These are phyloP conservation scores for Emmonsiellopsis sp. DNA, from an alignment of 2,329 filamentous ascomycete genomes.

Conservation along the genomic window DNA sequence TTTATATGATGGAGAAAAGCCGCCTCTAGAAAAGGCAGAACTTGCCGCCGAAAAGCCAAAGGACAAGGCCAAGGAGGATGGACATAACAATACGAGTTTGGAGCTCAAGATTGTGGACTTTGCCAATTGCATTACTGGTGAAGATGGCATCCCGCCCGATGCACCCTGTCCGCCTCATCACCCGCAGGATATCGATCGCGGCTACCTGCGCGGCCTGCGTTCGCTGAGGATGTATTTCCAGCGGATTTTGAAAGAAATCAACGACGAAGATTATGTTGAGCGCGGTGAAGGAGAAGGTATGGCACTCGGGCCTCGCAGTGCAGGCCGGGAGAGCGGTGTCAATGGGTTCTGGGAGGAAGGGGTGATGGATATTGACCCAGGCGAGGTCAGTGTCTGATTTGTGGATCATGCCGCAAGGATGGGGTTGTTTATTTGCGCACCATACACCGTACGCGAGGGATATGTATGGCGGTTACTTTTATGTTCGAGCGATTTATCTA, in stretches of 20 bases:
- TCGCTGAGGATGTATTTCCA: constrained; percentile 77
- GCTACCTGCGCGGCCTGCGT: constrained; percentile 77
- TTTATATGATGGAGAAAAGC: constrained; percentile 77
- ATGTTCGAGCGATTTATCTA: no score
- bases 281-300: constrained; percentile 35
- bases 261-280: constrained; percentile 36
- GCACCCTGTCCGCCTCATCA: constrained; percentile 69
- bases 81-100: constrained; percentile 33
- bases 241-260: constrained; percentile 72
- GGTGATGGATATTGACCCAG: constrained; percentile 35
- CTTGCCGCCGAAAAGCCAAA: constrained; percentile 15
- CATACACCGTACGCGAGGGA: no score
- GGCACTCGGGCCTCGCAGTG: constrained; percentile 25
- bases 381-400: constrained; percentile 32
- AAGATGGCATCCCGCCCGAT: constrained; percentile 55
- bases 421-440: not conserved
- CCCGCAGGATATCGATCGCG: constrained; percentile 71
- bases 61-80: constrained; percentile 24
- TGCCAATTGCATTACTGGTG: constrained; percentile 89
- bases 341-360: constrained; percentile 33
- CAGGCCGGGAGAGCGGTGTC: constrained; percentile 21
- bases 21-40: constrained; percentile 9
- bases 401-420: not conserved
- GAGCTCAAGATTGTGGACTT: constrained; percentile 98
- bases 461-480: not conserved